A percentile compares a stretch with the other conserved stretches of the same genome.
These are phyloP conservation scores for Atalantia buxifolia DNA, from an alignment of 345 rosid genomes.

Conservation along the genomic window DNA sequence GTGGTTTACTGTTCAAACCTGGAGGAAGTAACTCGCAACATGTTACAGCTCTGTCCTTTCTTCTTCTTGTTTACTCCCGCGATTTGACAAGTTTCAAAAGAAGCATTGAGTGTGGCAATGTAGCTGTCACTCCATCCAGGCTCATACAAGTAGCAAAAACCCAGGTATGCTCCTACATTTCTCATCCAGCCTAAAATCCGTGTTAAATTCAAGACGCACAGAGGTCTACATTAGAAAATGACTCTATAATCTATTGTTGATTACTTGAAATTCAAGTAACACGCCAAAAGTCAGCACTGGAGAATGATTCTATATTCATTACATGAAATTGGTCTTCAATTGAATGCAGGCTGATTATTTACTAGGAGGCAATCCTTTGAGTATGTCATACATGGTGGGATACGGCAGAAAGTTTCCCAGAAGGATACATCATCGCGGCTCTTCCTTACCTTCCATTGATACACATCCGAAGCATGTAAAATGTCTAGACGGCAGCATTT, in stretches of 20 bases:
- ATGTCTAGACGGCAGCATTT: slow-evolving; percentile 42
- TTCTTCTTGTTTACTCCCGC: slow-evolving; percentile 45
- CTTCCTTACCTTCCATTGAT: slow-evolving; percentile 45
- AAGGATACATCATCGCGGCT: slow-evolving; percentile 58
- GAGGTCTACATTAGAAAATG: not conserved
- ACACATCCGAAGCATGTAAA: slow-evolving; percentile 25
- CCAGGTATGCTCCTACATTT: slow-evolving; percentile 30
- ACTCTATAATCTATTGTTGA: not conserved
- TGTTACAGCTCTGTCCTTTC: slow-evolving; percentile 43
- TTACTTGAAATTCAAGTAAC: not conserved
- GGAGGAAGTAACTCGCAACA: slow-evolving; percentile 58
- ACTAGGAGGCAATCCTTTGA: slow-evolving; percentile 52
- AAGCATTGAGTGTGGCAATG: slow-evolving; percentile 28
- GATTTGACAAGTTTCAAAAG: slow-evolving; percentile 21
- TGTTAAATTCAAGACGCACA: not conserved
- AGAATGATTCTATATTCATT: too few relatives aligned
- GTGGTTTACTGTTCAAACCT: slow-evolving; percentile 51
- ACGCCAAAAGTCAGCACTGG: not conserved
- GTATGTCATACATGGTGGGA: slow-evolving; percentile 68
- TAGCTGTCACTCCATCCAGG: slow-evolving; percentile 25
- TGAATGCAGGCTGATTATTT: slow-evolving; percentile 47
- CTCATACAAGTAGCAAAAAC: slow-evolving; percentile 35
- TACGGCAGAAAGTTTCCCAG: slow-evolving; percentile 42
- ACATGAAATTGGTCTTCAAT: not conserved
- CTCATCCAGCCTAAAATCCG: not conserved